Percentiles rank a stretch among this genome's conserved stretches.
Evolutionary conservation across 192 early-diverging fungal genomes (phyloP).

Genomic region (Gonapodya prolifera): DNA sequence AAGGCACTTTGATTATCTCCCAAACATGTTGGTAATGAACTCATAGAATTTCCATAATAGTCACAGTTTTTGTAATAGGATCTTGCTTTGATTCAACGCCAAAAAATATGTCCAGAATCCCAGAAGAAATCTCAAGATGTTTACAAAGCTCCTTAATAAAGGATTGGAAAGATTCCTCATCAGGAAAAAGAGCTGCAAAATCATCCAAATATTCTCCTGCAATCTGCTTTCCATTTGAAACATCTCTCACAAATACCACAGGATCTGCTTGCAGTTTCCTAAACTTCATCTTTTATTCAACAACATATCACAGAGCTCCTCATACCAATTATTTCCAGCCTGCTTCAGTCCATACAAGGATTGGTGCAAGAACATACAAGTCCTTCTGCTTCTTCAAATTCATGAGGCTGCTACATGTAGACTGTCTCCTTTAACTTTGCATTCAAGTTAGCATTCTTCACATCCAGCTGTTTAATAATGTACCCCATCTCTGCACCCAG

Average conservation of each 20-base stretch:
- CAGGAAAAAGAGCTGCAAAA: not conserved
- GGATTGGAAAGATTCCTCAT: not conserved
- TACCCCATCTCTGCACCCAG: not conserved
- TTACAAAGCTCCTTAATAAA: not conserved
- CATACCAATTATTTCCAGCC: not conserved
- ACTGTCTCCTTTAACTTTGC: not conserved
- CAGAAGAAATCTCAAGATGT: not conserved
- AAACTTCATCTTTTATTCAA: not conserved
- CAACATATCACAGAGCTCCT: not conserved
- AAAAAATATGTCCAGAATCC: not conserved
- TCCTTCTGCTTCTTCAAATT: not conserved
- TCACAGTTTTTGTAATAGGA: not conserved
- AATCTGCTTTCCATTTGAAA: not conserved
- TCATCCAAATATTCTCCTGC: not conserved
- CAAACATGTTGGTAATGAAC: not conserved
- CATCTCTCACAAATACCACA: not conserved
- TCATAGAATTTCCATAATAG: not conserved
- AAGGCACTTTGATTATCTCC: not conserved
- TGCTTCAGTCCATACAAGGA: not conserved
- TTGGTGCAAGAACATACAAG: not conserved
- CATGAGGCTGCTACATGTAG: not conserved
- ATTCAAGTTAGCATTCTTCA: not conserved
- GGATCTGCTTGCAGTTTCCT: not conserved
- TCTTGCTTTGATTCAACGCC: not conserved
- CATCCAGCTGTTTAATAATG: not conserved